Evolutionary conservation across 768 basidiomycete genomes (phyloP), one percentile per base, ranked within the genome.

Genomic region (Tubosaeta sp.): DNA sequence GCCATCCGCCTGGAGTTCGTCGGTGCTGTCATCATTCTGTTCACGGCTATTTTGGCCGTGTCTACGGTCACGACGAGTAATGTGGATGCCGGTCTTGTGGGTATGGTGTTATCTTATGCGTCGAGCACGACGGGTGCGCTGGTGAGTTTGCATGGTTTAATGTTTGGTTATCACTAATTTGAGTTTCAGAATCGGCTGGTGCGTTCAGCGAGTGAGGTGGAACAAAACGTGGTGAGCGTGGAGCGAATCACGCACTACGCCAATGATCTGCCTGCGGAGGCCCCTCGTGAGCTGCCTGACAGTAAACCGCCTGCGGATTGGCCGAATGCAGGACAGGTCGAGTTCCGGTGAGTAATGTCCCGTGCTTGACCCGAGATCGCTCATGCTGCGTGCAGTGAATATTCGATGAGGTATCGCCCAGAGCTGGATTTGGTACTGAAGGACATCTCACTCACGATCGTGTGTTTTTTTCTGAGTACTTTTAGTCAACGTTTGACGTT

Each of bases 171-270:
- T 19, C 3, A 16, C 34, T 42, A 38, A 45, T 4, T 42, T 38
- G 46, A 21, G 11, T 42, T 25, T 18, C 36, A 89, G 84, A 88
- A 90, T 60, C 89, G 87, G 87, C 75, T 90, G 6, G 88, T 91
- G 24, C 80, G 88, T 27, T 84, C 85, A 10, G 84, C 87, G 3
- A 87, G 84, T 58, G 93, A 94, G 66, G 90, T 94, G 13, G 93
- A 95, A 63, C 88, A 94, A 59, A 90, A 90, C 59, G 85, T 92
- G 60, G 90, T 93, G 53, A 90, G 88, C 59, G 87, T 91, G 14
- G 93, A 95, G 65, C 84, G 92, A 6, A 86, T 94, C 46, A 66
- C 89, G 24, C 84, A 94, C 59, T 94, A 96, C 60, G 83, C 83
- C 2, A 68, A 60, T 24, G 74, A 85, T 7, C 74, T 95, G 16